Base-by-base conservation (phyloP, 2,329 filamentous ascomycete species). In the Bertia moriformis region DNA sequence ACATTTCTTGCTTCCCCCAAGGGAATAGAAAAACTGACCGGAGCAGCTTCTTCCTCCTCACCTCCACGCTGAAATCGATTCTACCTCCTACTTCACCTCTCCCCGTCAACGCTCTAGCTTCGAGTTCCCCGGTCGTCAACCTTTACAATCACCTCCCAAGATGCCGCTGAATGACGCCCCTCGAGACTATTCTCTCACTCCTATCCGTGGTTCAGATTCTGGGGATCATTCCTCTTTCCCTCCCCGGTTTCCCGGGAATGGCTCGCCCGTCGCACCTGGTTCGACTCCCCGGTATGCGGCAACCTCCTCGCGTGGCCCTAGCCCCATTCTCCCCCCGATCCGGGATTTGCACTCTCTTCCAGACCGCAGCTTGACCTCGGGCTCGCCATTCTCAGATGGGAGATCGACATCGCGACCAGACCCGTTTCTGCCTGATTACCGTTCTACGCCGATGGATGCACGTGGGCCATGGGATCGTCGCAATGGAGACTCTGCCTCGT, bases 61-160 rank as follows among this genome's bases (percentile, higher is more conserved):
- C 43, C 50, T 61, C 7, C 58, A 60, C 42, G 56, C 59, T 43
- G 58, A 59, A 43, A 61, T 61, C 42, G 58, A 61, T 22, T 58
- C 57, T 17, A 43, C 58, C 54, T 43, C 50, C 50, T 40, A 47
- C 45, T 32, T 47, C 52, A 5, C 49, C 52, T 14, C 48, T 46
- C 27, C 45, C 48, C 7, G 45, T 51, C 4, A 41, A 42, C 17
- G 39, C 44, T 33, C 50, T 45, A n/a, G 51, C 53, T 42, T 53
- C 52, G 30, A 27, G 22, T 10, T 27, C 7, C 7, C 22, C 7
- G 22, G n/a, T n/a, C 22, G 7, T 7, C 22, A n/a, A 27, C n/a
- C 22, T 27, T 10, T 27, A 27, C n/a, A n/a, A n/a, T n/a, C n/a
- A n/a, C n/a, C n/a, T n/a, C n/a, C n/a, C n/a, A n/a, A n/a, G n/a